A percentile compares a stretch with the other conserved stretches of the same genome.
Evolutionary conservation across 2,329 filamentous ascomycete species (phyloP).

Genomic region (Penicillium sclerotigenum): DNA sequence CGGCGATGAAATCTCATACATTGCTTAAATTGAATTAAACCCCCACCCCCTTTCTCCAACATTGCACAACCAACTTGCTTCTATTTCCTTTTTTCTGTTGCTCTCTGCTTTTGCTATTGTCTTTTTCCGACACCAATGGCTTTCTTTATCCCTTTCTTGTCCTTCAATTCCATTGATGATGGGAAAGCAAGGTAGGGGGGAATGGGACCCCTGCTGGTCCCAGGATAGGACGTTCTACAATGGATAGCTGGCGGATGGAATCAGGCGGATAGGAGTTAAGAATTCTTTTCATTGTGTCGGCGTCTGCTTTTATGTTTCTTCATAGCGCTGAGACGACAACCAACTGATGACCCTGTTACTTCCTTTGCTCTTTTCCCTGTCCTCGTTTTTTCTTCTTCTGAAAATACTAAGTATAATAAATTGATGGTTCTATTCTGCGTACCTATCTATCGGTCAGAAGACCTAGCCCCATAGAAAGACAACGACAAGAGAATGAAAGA

Average conservation of each 20-base stretch:
- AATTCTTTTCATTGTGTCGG: conserved; percentile 15
- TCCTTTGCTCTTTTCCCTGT: not conserved
- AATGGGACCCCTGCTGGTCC: not conserved
- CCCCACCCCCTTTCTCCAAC: not conserved
- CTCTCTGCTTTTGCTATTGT: not conserved
- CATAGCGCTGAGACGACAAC: conserved; percentile 31
- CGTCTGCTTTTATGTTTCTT: conserved; percentile 22
- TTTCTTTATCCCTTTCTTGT: not conserved
- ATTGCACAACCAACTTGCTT: conserved; percentile 9
- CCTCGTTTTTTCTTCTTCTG: not conserved
- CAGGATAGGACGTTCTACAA: not conserved
- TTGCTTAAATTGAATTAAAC: conserved; percentile 60
- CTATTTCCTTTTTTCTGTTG: conserved; percentile 7
- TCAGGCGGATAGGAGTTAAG: conserved; percentile 12
- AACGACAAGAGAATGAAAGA: not conserved
- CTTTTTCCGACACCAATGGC: not conserved
- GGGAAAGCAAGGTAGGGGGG: not conserved
- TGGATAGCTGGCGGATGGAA: conserved; percentile 1
- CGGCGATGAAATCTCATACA: conserved; percentile 89
- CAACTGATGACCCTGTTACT: conserved; percentile 28
- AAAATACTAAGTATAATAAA: not conserved
- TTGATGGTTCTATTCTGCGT: not conserved
- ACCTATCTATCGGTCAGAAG: not conserved
- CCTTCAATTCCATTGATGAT: not conserved
- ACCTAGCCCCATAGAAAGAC: not conserved